Conservation (phyloP, 1,284 basidiomycete genomes). For the Ceratobasidium sp. region DNA sequence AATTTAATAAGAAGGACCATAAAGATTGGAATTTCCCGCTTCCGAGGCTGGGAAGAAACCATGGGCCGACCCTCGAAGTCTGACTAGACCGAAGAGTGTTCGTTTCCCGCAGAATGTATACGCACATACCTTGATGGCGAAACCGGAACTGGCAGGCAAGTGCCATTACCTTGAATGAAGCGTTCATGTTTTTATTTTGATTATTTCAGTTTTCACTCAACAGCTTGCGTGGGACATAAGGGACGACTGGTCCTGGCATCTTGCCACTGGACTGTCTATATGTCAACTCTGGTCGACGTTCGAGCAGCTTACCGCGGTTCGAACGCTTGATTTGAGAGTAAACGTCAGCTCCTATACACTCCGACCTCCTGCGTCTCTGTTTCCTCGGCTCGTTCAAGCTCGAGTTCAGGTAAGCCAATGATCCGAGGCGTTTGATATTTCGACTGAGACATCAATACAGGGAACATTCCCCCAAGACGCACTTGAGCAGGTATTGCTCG, state of each 20-base stretch:
- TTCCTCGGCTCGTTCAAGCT: conserved; percentile 7
- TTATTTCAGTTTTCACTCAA: conserved; percentile 10
- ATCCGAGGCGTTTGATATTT: not conserved
- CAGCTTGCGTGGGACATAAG: conserved; percentile 18
- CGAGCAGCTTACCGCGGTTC: conserved; percentile 16
- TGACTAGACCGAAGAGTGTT: not conserved
- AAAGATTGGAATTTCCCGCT: conserved; percentile 25
- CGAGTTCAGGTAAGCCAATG: not conserved
- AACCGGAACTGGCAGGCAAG: conserved; percentile 13
- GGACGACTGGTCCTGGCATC: not conserved
- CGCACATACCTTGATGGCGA: conserved; percentile 4
- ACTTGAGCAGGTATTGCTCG: not conserved
- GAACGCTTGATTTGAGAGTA: not conserved
- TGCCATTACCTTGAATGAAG: not conserved
- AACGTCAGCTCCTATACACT: conserved; percentile 4
- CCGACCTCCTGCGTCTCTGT: conserved; percentile 5
- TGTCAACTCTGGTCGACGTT: conserved; percentile 1
- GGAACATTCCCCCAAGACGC: conserved; percentile 14
- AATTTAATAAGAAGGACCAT: not conserved
- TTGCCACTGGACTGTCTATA: not conserved
- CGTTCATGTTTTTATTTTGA: not conserved
- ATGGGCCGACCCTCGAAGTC: not conserved
- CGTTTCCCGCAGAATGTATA: conserved; percentile 3
- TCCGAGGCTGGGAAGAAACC: conserved; percentile 14
- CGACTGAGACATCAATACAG: not conserved